Evolutionary conservation across 1,284 basidiomycete species (phyloP).

Genomic region (Ganoderma resinaceum): DNA sequence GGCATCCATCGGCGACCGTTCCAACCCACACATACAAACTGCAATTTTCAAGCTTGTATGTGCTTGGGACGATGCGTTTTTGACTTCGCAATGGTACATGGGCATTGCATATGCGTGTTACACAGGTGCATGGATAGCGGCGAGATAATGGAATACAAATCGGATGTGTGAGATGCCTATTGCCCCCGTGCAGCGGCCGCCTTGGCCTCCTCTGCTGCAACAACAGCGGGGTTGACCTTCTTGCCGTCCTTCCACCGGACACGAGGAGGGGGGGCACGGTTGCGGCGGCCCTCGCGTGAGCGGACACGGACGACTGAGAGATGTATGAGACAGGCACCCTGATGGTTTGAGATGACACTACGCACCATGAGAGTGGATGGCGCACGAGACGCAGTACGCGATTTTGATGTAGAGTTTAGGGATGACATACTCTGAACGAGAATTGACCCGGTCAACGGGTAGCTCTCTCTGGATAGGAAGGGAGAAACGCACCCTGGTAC

Average conservation of each 20-base stretch:
- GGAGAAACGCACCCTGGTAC: constrained; percentile 77
- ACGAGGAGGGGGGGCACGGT: constrained; percentile 95
- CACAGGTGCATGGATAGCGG: constrained; percentile 29
- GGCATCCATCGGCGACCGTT: no score
- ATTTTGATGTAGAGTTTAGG: constrained; percentile 99
- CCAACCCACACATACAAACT: no score
- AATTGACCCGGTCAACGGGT: not conserved
- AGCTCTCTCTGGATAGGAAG: not conserved
- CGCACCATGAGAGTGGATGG: constrained; percentile 97
- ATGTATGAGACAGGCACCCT: constrained; percentile 11
- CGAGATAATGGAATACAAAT: constrained; percentile 32
- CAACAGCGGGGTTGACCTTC: constrained; percentile 83
- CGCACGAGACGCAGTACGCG: constrained; percentile 98
- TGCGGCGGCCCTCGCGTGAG: constrained; percentile 91
- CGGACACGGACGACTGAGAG: constrained; percentile 90
- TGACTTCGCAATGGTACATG: constrained; percentile 13
- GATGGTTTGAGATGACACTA: constrained; percentile 17
- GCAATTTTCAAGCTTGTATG: not conserved
- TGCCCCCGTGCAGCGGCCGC: constrained; percentile 42
- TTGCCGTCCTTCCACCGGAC: constrained; percentile 99
- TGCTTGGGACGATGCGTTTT: not conserved
- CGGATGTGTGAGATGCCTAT: constrained; percentile 34
- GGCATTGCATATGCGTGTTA: constrained; percentile 20
- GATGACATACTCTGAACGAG: constrained; percentile 86
- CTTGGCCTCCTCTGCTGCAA: constrained; percentile 59